Percentiles rank a stretch among this genome's conserved stretches.
Evolutionary conservation across 1,139 yeast species (phyloP).

Genomic region (Kodamaea derodonti): DNA sequence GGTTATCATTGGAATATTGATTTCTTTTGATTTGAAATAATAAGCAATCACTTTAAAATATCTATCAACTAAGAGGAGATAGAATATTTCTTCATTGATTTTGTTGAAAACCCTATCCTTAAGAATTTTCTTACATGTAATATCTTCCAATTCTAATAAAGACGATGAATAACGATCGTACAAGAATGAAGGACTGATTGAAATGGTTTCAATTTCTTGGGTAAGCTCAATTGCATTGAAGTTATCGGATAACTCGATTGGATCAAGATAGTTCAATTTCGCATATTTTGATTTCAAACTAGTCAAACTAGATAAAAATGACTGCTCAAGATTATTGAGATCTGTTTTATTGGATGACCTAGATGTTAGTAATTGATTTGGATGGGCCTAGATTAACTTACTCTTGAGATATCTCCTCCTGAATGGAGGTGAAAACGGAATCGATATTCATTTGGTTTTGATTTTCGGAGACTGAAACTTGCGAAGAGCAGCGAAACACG

Average conservation of each 20-base stretch:
- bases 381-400: constrained; percentile 1
- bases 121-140: constrained; percentile 16
- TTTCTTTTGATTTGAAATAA: constrained; percentile 5
- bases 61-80: constrained; percentile 16
- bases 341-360: constrained; percentile 7
- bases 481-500: too few relatives aligned
- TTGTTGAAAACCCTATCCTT: constrained; percentile 19
- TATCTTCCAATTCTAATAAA: constrained; percentile 2
- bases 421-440: constrained; percentile 7
- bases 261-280: constrained; percentile 6
- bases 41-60: constrained; percentile 18
- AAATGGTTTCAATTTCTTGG: neutral
- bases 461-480: too few relatives aligned
- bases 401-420: constrained; percentile 8
- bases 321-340: constrained; percentile 9
- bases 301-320: constrained; percentile 6
- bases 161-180: neutral
- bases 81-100: constrained; percentile 20
- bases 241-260: constrained; percentile 6
- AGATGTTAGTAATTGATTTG: constrained; percentile 5
- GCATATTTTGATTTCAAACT: constrained; percentile 9
- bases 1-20: constrained; percentile 5
- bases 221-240: constrained; percentile 2
- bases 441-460: constrained; percentile 7
- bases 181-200: neutral